Base-by-base conservation (phyloP, 352 stramenopile genomes). In the Hyaloperonospora brassicae region DNA sequence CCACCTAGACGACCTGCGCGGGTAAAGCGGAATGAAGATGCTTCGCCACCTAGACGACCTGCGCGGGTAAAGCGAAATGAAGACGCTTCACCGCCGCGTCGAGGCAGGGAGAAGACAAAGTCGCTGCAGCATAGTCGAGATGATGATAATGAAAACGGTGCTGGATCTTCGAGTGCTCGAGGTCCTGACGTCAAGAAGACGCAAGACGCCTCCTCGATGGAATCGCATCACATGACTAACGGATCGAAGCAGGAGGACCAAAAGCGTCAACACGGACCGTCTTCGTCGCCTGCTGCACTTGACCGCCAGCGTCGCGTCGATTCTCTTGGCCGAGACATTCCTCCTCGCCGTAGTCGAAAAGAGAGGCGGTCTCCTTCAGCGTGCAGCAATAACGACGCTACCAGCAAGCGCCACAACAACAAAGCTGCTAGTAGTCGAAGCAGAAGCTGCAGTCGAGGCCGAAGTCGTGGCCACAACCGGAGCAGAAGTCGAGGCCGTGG, bases 311-410 rank as follows among this genome's bases (percentile, higher is more conserved):
- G 50, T 8, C 60, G 60, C 2, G 61, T 68, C 7, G 64, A 72
- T 42, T 72, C 64, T 24, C 60, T 72, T 45, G 64, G 64, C 11
- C 47, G 64, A 27, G 64, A 72, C 34, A 57, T 72, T 5, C 52
- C 52, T 22, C 34, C 46, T 40, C 45, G 35, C 39, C 52, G 44
- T 17, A 58, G 39, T 40, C 39, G 21, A 34, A 64, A 31, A 48
- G 13, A 61, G 38, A 47, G 40, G 25, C 48, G 40, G 5, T 54
- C 48, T 48, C 13, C 14, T 24, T 58, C 50, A 25, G 10, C 30
- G 3, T 62, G 51, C 13, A 52, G 14, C 22, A 23, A 53, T 25
- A 40, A 54, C 13, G 24, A 31, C 24, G 36, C 5, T 5, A 46
- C 42, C 25, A 60, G 35, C 38, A 55, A 46, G 34, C 35, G 35